These are phyloP conservation scores for Penicillium dipodomyicola DNA, from an alignment of 495 filamentous ascomycete genomes.

Conservation along the genomic window DNA sequence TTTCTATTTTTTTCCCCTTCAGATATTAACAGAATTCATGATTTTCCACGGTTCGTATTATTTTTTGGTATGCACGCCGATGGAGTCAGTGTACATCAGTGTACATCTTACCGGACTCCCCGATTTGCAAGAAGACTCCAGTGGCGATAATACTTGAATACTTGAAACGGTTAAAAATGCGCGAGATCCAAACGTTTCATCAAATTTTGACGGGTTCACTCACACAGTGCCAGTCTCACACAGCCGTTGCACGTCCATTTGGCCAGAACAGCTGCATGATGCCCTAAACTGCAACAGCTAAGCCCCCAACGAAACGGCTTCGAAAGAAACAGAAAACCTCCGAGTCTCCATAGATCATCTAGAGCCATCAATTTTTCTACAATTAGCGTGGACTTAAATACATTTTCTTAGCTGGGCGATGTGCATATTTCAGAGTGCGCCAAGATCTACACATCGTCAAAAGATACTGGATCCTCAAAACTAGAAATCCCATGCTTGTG, in stretches of 20 bases:
- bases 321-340: background rate
- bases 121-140: slow-evolving; percentile 17
- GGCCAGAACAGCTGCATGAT: slow-evolving; percentile 28
- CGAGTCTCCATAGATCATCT: slow-evolving; percentile 3
- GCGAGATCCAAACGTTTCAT: slow-evolving; percentile 20
- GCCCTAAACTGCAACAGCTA: slow-evolving; percentile 36
- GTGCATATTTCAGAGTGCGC: slow-evolving; percentile 12
- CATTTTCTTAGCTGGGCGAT: slow-evolving; percentile 7
- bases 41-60: slow-evolving; percentile 14
- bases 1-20: background rate
- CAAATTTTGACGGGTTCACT: slow-evolving; percentile 5
- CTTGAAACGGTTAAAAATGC: slow-evolving; percentile 10
- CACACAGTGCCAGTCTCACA: slow-evolving; percentile 23
- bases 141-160: slow-evolving; percentile 10
- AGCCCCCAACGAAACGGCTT: slow-evolving; percentile 28
- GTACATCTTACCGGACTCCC: slow-evolving; percentile 20
- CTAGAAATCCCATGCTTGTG: background rate
- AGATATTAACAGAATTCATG: background rate
- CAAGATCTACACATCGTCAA: slow-evolving; percentile 3
- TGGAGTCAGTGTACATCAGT: slow-evolving; percentile 23
- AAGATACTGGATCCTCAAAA: background rate
- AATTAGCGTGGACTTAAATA: slow-evolving; percentile 4
- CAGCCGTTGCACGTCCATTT: slow-evolving; percentile 32
- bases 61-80: slow-evolving; percentile 23
- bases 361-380: background rate